A percentile compares a stretch with the other conserved stretches of the same genome.
Evolutionary conservation across 1,284 basidiomycete species (phyloP).

Genomic region (Xanthoconium separans): DNA sequence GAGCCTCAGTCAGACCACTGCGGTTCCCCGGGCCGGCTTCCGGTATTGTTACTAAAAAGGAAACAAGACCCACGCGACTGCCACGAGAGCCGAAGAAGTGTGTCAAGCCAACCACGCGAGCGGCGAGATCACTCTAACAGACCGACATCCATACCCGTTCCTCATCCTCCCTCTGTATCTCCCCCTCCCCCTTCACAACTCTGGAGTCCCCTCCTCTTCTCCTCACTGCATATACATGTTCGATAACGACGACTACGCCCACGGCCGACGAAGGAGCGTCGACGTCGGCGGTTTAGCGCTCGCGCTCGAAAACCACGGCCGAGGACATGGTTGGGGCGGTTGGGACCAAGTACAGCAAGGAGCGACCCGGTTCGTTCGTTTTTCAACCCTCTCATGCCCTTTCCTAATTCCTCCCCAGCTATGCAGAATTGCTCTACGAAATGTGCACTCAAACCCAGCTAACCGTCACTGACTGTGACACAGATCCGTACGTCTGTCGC

Average conservation of each 20-base stretch:
- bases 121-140: constrained; percentile 33
- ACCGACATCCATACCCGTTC: constrained; percentile 6
- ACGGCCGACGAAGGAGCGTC: constrained; percentile 66
- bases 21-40: constrained; percentile 23
- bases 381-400: constrained; percentile 4
- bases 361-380: constrained; percentile 53
- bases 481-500: constrained; percentile 42
- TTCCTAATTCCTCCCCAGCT: constrained; percentile 35
- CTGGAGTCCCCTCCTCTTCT: not conserved
- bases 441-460: constrained; percentile 79
- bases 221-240: constrained; percentile 19
- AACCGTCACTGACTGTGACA: constrained; percentile 61
- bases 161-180: constrained; percentile 2
- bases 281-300: constrained; percentile 83
- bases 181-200: not conserved
- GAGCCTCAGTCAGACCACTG: too few species aligned
- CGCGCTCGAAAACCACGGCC: constrained; percentile 62
- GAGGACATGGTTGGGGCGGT: constrained; percentile 74
- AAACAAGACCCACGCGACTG: constrained; percentile 28
- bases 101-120: constrained; percentile 38
- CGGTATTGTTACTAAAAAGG: constrained; percentile 28
- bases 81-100: constrained; percentile 37
- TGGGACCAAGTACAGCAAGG: constrained; percentile 54
- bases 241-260: constrained; percentile 28
- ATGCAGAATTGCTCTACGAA: constrained; percentile 78